phyloP scores from a whole-genome alignment of 2,329 filamentous ascomycete genomes.

The Cercospora canescens region DNA sequence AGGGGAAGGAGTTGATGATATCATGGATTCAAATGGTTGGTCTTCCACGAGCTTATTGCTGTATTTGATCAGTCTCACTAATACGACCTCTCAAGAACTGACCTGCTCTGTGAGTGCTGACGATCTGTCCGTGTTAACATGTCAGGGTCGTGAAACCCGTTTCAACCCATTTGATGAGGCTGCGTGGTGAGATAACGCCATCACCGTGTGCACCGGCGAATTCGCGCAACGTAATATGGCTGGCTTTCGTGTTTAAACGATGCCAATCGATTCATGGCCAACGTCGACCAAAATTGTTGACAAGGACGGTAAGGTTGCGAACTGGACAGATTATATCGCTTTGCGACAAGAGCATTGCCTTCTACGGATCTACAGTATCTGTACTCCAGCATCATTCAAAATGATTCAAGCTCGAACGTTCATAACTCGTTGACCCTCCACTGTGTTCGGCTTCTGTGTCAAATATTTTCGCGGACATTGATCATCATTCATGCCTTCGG shows the following conservation, averaged over 20 bases:
- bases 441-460: neutral
- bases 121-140: neutral
- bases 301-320: neutral
- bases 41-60: slow-evolving; percentile 1
- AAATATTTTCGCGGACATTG: neutral
- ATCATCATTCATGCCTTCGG: slow-evolving; percentile 44
- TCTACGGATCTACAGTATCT: neutral
- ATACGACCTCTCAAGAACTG: neutral
- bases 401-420: neutral
- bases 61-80: slow-evolving; percentile 2
- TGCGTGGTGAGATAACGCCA: neutral
- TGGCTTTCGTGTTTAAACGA: neutral
- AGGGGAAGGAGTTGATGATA: neutral
- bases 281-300: neutral
- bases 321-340: neutral
- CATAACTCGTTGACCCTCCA: no score
- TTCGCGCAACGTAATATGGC: neutral
- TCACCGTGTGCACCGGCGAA: neutral
- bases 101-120: neutral
- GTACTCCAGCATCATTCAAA: neutral
- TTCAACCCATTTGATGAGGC: no score
- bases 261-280: no score
- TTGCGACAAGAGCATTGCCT: no score
- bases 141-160: neutral
- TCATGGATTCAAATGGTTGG: slow-evolving; percentile 7